These are phyloP conservation scores for Lepidium didymum DNA, from an alignment of 345 rosid genomes.

Conservation along the genomic window DNA sequence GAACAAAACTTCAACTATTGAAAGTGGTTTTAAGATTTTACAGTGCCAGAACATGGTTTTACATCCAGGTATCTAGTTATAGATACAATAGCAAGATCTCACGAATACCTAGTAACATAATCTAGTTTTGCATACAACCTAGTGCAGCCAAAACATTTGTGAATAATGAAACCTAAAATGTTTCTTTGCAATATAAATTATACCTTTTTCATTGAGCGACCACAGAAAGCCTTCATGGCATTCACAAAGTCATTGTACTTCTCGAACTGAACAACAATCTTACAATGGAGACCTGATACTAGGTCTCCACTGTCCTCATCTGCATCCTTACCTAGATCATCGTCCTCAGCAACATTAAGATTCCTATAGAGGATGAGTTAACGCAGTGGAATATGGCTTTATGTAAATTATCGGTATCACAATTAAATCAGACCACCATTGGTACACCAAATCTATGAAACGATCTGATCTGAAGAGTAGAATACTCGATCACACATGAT, in stretches of 20 bases:
- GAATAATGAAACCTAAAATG: neutral
- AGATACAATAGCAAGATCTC: neutral
- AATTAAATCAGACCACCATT: neutral
- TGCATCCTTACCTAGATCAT: slow-evolving; percentile 46
- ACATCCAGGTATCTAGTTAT: neutral
- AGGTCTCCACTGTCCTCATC: slow-evolving; percentile 44
- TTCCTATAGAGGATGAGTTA: slow-evolving; percentile 49
- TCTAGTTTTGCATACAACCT: neutral
- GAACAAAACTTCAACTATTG: neutral
- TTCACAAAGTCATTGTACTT: slow-evolving; percentile 57
- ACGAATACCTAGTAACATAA: neutral
- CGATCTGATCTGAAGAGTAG: neutral
- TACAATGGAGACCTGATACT: slow-evolving; percentile 82
- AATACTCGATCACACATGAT: neutral
- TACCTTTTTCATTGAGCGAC: slow-evolving; percentile 84
- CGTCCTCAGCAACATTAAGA: slow-evolving; percentile 80
- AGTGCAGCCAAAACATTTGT: neutral
- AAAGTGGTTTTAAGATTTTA: neutral
- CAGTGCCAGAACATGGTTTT: neutral
- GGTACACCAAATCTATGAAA: neutral
- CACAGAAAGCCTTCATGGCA: slow-evolving; percentile 70
- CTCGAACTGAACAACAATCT: slow-evolving; percentile 87
- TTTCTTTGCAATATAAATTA: neutral
- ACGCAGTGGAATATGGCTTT: slow-evolving; percentile 14
- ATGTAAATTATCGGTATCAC: neutral